Conservation (phyloP, 1,139 yeast genomes). For the Debaryomyces sp. region DNA sequence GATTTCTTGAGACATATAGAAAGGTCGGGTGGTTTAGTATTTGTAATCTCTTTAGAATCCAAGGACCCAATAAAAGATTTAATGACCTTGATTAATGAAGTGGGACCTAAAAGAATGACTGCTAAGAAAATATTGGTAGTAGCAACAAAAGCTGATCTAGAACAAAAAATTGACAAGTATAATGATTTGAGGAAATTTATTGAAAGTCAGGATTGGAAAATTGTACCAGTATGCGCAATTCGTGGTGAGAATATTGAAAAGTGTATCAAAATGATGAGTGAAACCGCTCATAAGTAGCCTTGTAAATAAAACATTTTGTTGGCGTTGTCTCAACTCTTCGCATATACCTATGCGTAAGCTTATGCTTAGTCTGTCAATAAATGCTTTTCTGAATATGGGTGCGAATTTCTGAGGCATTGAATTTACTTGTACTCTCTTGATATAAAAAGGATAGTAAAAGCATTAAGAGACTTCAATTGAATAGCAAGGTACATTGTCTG, state of each 20-base stretch:
- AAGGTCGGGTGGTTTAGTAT: constrained; percentile 85
- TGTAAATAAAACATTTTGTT: neutral
- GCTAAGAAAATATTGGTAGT: constrained; percentile 70
- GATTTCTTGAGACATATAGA: constrained; percentile 92
- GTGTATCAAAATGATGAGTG: constrained; percentile 72
- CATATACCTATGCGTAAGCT: neutral
- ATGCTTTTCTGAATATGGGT: neutral
- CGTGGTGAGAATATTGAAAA: constrained; percentile 70
- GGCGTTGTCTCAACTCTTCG: neutral
- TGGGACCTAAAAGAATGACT: constrained; percentile 63
- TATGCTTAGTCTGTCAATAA: neutral
- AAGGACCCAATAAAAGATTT: constrained; percentile 67
- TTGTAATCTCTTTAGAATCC: constrained; percentile 77
- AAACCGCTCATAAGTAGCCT: constrained; percentile 40
- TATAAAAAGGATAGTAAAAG: neutral
- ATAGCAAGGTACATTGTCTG: no score
- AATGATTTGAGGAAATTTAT: constrained; percentile 44
- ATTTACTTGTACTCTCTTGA: neutral
- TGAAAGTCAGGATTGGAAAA: constrained; percentile 54
- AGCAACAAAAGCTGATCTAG: constrained; percentile 89
- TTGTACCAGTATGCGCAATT: constrained; percentile 84
- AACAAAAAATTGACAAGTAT: constrained; percentile 51
- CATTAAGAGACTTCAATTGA: neutral
- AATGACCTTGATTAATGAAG: constrained; percentile 61
- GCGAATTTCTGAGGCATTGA: neutral